Evolutionary conservation across 257 asterid species (phyloP), one percentile per base, ranked within the genome.

Genomic region (Capsicum rhomboideum): DNA sequence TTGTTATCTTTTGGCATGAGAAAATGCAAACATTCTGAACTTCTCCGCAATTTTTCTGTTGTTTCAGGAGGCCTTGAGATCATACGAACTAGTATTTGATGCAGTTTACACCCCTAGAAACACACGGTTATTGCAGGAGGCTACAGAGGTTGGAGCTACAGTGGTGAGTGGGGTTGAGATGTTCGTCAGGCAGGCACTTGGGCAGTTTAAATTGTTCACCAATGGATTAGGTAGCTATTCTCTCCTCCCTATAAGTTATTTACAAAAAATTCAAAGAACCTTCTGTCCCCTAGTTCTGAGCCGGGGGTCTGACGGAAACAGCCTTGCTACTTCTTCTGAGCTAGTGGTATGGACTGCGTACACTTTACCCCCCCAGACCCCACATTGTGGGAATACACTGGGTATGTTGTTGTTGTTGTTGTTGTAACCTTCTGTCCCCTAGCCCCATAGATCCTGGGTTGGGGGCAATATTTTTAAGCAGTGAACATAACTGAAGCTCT

Each of bases 161-260:
- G 97, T 90, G 34, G 93, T 93, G 85, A 90, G 94, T 78, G 95
- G 97, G 29, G 94, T 93, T 44, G 97, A 93, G 90, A 93, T 93
- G 97, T 93, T 93, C 87, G 88, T 88, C 78, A 88, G 97, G 61
- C 97, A 93, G 71, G 97, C 95, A 11, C 83, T 93, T 82, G 92
- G 90, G 10, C 95, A 91, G 71, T 91, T 93, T 26, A 91, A 90
- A 72, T 78, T 93, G 85, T 93, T 93, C 90, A 91, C 97, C 9
- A 84, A 78, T 64, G 97, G 97, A 84, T 86, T 90, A 89, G 94
- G 97, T 91, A 91, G 34, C 59, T 37, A 26, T 26, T 29, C 64
- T 88, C 42, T 84, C n/a, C 23, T 64, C 68, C 50, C 40, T 17
- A 50, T 29, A 10, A 10, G 21, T 88, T 11, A 34, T 66, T 21